A percentile compares a stretch with the other conserved stretches of the same genome.
Conservation (phyloP, 305 asterid genomes). For the Fraxinus greggii region DNA sequence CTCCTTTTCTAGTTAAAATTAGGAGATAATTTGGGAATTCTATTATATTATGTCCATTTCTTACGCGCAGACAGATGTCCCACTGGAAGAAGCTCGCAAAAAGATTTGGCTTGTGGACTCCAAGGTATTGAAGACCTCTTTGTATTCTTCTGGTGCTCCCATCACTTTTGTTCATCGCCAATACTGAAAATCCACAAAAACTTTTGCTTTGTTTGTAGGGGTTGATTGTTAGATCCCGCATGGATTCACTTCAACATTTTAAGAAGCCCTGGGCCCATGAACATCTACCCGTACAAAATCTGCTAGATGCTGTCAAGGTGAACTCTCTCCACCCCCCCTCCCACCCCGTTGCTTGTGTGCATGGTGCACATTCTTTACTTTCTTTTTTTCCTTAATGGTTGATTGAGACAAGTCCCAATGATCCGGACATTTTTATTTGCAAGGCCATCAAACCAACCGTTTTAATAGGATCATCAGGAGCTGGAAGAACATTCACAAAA, state of each 20-base stretch:
- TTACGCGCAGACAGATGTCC: conserved; percentile 64
- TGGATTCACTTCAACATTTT: conserved; percentile 87
- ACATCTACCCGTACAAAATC: conserved; percentile 68
- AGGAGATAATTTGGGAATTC: conserved; percentile 10
- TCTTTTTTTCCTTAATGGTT: background rate
- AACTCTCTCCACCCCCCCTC: too few relatives aligned
- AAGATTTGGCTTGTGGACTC: conserved; percentile 97
- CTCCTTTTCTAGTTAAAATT: conserved; percentile 10
- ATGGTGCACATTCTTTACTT: background rate
- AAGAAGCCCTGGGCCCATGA: conserved; percentile 99
- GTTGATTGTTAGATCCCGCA: conserved; percentile 72
- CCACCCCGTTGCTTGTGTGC: too few relatives aligned
- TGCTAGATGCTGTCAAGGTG: conserved; percentile 89
- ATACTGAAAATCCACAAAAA: background rate
- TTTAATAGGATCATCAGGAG: conserved; percentile 96
- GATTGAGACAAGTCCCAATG: background rate
- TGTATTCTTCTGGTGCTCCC: background rate
- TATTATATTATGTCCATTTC: conserved; percentile 1
- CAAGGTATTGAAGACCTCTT: conserved; percentile 45
- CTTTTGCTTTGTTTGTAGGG: conserved; percentile 53
- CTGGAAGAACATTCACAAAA: conserved; percentile 84
- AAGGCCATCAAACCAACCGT: conserved; percentile 91
- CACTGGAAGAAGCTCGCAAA: conserved; percentile 80
- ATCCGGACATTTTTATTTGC: background rate
- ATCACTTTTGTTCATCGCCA: background rate